Conservation (phyloP, 2,329 filamentous ascomycete genomes). For the Talaromyces sp. region DNA sequence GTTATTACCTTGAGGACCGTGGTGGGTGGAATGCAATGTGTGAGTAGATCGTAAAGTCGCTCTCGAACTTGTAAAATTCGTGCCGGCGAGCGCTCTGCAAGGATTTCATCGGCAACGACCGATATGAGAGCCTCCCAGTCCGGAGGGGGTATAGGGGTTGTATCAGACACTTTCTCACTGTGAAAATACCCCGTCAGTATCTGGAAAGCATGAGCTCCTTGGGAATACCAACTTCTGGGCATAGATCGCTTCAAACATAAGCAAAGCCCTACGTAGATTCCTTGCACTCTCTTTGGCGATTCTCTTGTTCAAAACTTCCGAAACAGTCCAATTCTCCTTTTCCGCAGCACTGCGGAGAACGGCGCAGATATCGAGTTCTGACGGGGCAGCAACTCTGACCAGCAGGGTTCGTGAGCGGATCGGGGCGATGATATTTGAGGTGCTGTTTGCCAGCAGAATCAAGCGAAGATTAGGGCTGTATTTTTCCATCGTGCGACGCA, state of each 20-base stretch:
- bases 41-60: slow-evolving; percentile 94
- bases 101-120: slow-evolving; percentile 86
- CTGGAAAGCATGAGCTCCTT: background rate
- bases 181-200: background rate
- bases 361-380: slow-evolving; percentile 73
- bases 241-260: slow-evolving; percentile 97
- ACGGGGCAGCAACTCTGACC: slow-evolving; percentile 85
- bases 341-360: slow-evolving; percentile 65
- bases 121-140: slow-evolving; percentile 94
- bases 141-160: slow-evolving; percentile 83
- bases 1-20: slow-evolving; percentile 70
- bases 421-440: slow-evolving; percentile 97
- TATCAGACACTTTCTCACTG: slow-evolving; percentile 85
- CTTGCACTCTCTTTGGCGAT: slow-evolving; percentile 87
- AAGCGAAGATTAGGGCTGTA: slow-evolving; percentile 91
- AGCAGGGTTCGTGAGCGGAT: slow-evolving; percentile 88
- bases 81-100: slow-evolving; percentile 85
- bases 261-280: slow-evolving; percentile 79
- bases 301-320: slow-evolving; percentile 68
- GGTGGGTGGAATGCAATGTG: slow-evolving; percentile 93
- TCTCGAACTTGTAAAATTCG: slow-evolving; percentile 81
- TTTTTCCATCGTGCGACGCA: slow-evolving; percentile 97
- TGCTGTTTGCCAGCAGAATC: slow-evolving; percentile 90
- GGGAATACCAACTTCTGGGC: slow-evolving; percentile 73
- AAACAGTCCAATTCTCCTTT: slow-evolving; percentile 77